phyloP scores from a whole-genome alignment of 2,329 filamentous ascomycete species.

The Clonostachys rosea region DNA sequence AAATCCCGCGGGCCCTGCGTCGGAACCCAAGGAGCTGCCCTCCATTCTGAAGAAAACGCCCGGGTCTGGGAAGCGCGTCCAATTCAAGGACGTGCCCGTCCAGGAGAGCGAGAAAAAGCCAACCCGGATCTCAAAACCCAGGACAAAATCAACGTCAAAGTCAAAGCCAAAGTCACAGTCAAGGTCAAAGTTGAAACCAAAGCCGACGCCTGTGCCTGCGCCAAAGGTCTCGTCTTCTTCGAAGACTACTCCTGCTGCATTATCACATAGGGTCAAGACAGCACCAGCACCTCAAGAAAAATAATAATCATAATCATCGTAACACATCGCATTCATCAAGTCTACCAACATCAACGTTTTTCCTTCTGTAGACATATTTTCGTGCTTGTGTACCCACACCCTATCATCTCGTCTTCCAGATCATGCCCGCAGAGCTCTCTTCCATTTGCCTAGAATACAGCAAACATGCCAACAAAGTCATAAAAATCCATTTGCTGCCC shows the following conservation, averaged over 20 bases:
- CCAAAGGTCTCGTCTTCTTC: too few relatives aligned
- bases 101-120: too few relatives aligned
- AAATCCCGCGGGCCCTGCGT: neutral
- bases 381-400: neutral
- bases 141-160: neutral
- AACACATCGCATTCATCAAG: conserved; percentile 10
- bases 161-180: neutral
- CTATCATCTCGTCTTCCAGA: neutral
- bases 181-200: neutral
- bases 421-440: too few relatives aligned
- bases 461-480: neutral
- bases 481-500: too few relatives aligned
- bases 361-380: conserved; percentile 7
- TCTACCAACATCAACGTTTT: neutral
- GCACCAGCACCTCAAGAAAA: neutral
- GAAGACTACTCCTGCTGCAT: too few relatives aligned
- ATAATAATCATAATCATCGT: conserved; percentile 11
- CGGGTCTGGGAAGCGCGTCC: too few relatives aligned
- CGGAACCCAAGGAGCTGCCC: too few relatives aligned
- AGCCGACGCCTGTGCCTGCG: too few relatives aligned
- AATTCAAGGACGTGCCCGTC: too few relatives aligned
- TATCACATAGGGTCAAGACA: neutral
- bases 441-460: neutral
- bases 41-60: too few relatives aligned
- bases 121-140: neutral